phyloP scores from a whole-genome alignment of 305 asterid species.

The Petunia hybrid region DNA sequence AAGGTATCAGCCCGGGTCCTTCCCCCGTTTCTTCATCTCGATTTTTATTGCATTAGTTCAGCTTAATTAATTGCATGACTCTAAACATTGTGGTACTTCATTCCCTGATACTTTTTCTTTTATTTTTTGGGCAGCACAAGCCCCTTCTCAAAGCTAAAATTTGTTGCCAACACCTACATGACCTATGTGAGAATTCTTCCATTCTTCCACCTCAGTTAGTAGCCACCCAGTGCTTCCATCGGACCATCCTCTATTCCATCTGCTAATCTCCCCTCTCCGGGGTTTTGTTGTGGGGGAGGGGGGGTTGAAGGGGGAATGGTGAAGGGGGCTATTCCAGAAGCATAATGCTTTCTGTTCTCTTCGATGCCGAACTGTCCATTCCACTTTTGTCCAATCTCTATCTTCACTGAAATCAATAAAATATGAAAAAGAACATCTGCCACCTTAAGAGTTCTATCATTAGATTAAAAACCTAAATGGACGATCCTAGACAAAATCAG shows the following conservation, averaged over 20 bases:
- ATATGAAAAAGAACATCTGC: neutral
- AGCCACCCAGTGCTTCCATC: neutral
- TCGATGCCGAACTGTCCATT: constrained; percentile 21
- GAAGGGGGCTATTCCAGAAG: neutral
- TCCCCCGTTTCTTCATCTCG: neutral
- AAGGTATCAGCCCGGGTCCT: constrained; percentile 59
- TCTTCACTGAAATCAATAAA: neutral
- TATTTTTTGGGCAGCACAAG: constrained; percentile 14
- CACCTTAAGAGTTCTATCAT: constrained; percentile 11
- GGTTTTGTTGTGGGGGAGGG: neutral
- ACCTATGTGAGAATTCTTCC: neutral
- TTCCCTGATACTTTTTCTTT: constrained; percentile 25
- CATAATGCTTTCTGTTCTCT: constrained; percentile 24
- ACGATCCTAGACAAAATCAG: neutral
- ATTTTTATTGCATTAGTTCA: constrained; percentile 26
- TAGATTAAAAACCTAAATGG: neutral
- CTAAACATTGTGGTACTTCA: constrained; percentile 17
- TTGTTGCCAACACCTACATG: constrained; percentile 13
- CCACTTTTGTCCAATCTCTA: neutral
- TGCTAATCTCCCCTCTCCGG: constrained; percentile 3
- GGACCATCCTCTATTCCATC: neutral
- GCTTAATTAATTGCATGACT: constrained; percentile 17
- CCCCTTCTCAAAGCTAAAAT: constrained; percentile 17
- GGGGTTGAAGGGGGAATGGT: too few species aligned
- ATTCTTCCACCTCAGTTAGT: neutral